Evolutionary conservation across 1,284 basidiomycete genomes (phyloP).

Genomic region (Cryptococcus sp.): DNA sequence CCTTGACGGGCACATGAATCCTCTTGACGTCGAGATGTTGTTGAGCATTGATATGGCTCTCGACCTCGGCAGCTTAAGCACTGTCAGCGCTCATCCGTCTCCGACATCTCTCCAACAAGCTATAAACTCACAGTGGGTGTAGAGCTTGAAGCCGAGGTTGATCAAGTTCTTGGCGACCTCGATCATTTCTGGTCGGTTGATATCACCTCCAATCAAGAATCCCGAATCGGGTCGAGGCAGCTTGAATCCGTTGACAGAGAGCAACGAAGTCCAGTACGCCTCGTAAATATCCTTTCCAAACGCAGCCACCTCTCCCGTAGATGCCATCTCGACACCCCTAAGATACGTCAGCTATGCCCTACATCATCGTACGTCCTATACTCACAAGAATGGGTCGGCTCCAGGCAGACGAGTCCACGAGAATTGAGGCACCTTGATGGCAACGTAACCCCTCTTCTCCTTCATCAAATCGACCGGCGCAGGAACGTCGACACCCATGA

Average conservation of each 20-base stretch:
- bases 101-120: not conserved
- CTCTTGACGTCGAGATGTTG: constrained; percentile 70
- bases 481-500: constrained; percentile 80
- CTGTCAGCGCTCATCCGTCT: not conserved
- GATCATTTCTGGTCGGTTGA: constrained; percentile 74
- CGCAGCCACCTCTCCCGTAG: constrained; percentile 96
- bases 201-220: constrained; percentile 62
- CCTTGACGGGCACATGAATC: constrained; percentile 94
- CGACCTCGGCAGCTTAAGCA: constrained; percentile 80
- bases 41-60: constrained; percentile 74
- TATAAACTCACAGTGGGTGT: constrained; percentile 30
- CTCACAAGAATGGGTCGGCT: constrained; percentile 92
- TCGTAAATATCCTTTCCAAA: constrained; percentile 93
- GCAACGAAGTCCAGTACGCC: constrained; percentile 93
- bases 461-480: constrained; percentile 92
- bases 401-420: constrained; percentile 85
- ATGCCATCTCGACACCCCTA: constrained; percentile 77
- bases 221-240: constrained; percentile 59
- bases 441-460: constrained; percentile 82
- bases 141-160: constrained; percentile 95
- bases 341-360: not conserved
- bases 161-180: constrained; percentile 82
- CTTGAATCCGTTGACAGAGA: constrained; percentile 63
- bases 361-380: constrained; percentile 13
- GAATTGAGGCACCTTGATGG: constrained; percentile 98